Conservation (phyloP, 2,329 filamentous ascomycete species). For the Neophaeococcomyces mojaviensis region DNA sequence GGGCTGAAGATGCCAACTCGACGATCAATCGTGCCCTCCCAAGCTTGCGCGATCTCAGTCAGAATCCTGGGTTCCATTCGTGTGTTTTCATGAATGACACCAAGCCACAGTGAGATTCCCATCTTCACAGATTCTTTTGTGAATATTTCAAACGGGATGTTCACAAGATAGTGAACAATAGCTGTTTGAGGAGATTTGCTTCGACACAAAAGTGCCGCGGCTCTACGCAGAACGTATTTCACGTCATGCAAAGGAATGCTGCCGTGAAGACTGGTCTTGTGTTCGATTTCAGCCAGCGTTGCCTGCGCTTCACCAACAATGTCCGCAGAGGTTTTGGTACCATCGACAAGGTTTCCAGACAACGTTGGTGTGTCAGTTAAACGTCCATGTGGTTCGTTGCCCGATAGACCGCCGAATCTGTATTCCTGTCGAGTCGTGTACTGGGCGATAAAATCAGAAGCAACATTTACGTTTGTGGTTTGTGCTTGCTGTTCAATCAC, state of each 20-base stretch:
- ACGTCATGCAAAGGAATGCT: slow-evolving; percentile 66
- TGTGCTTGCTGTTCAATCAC: slow-evolving; percentile 71
- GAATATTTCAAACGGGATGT: slow-evolving; percentile 86
- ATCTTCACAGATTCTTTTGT: slow-evolving; percentile 93
- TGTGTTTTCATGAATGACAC: slow-evolving; percentile 93
- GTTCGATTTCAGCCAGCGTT: slow-evolving; percentile 66
- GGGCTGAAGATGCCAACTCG: slow-evolving; percentile 75
- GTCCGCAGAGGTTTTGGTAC: slow-evolving; percentile 29
- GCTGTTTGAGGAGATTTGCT: slow-evolving; percentile 66
- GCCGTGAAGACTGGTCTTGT: slow-evolving; percentile 61
- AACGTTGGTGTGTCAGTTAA: slow-evolving; percentile 51
- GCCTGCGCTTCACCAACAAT: slow-evolving; percentile 39
- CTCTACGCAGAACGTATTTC: slow-evolving; percentile 72
- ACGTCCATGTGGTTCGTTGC: slow-evolving; percentile 29
- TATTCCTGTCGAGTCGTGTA: slow-evolving; percentile 97
- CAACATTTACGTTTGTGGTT: slow-evolving; percentile 68
- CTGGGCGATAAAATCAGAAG: slow-evolving; percentile 92
- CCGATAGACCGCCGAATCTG: slow-evolving; percentile 64
- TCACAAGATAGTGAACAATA: slow-evolving; percentile 79
- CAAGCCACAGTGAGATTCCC: slow-evolving; percentile 91
- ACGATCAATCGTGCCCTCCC: slow-evolving; percentile 75
- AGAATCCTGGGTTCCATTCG: slow-evolving; percentile 78
- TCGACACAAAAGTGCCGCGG: slow-evolving; percentile 78
- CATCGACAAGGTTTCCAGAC: slow-evolving; percentile 7
- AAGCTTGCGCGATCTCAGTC: slow-evolving; percentile 79